phyloP scores from a whole-genome alignment of 371 early-diverging fungal genomes.

The Fennellomyces sp. region DNA sequence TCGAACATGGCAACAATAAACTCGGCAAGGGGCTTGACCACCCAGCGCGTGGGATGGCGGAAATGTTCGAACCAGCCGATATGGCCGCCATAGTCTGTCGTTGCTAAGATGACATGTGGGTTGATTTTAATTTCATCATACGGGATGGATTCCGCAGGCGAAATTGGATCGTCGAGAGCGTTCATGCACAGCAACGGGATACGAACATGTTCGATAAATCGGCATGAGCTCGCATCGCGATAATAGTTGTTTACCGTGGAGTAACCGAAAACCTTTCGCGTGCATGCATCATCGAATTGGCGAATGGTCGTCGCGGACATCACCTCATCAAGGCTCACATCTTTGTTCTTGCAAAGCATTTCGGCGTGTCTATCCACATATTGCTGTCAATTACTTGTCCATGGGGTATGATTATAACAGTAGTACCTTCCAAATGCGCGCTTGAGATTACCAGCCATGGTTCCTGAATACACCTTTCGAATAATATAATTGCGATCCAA shows the following conservation, averaged over 20 bases:
- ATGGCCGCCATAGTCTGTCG: slow-evolving; percentile 91
- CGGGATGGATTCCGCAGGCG: slow-evolving; percentile 73
- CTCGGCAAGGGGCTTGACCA: slow-evolving; percentile 67
- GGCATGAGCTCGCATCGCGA: slow-evolving; percentile 71
- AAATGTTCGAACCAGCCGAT: slow-evolving; percentile 89
- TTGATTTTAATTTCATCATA: slow-evolving; percentile 74
- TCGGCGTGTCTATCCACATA: slow-evolving; percentile 51
- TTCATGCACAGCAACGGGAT: slow-evolving; percentile 84
- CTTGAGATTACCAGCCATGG: slow-evolving; percentile 75
- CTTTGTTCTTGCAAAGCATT: slow-evolving; percentile 49
- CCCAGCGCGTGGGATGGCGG: slow-evolving; percentile 60
- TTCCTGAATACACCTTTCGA: slow-evolving; percentile 63
- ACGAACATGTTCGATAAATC: slow-evolving; percentile 72
- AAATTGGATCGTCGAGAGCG: slow-evolving; percentile 94
- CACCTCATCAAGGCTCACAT: slow-evolving; percentile 62
- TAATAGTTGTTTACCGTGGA: slow-evolving; percentile 87
- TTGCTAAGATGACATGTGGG: slow-evolving; percentile 85
- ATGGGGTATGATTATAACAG: no score
- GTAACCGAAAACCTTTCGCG: slow-evolving; percentile 73
- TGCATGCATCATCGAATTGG: slow-evolving; percentile 77
- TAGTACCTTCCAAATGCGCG: slow-evolving; percentile 54
- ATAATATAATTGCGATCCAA: slow-evolving; percentile 40
- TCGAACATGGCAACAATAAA: slow-evolving; percentile 70
- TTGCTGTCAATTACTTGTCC: neutral
- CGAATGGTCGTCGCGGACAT: slow-evolving; percentile 55